These are phyloP conservation scores for Scedosporium apiospermum DNA, from an alignment of 2,329 filamentous ascomycete genomes.

Conservation along the genomic window DNA sequence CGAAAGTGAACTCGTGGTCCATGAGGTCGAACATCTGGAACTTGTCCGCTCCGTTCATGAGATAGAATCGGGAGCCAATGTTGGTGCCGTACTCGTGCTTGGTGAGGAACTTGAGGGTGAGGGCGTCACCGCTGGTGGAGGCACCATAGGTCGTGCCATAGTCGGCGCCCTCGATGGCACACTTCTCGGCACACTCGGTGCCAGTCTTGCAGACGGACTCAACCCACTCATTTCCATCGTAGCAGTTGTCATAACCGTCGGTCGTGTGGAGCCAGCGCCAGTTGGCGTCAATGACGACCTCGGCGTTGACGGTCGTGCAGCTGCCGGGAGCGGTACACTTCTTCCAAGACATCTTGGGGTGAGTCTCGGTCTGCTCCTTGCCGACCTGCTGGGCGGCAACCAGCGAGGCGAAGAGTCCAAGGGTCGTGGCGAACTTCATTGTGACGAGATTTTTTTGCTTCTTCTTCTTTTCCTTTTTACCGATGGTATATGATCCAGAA, in stretches of 20 bases:
- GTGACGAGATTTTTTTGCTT: not conserved
- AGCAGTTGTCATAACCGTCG: conserved; percentile 34
- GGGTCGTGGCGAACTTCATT: conserved; percentile 3
- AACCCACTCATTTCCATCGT: conserved; percentile 30
- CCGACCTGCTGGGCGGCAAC: conserved; percentile 32
- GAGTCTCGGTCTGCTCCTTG: conserved; percentile 25
- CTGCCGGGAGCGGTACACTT: conserved; percentile 30
- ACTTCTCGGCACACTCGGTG: conserved; percentile 31
- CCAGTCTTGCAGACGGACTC: conserved; percentile 25
- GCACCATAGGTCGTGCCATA: conserved; percentile 36
- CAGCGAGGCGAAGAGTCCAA: conserved; percentile 15
- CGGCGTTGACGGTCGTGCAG: conserved; percentile 30
- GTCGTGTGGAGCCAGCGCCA: conserved; percentile 44
- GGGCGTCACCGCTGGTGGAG: conserved; percentile 30
- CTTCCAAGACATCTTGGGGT: conserved; percentile 31
- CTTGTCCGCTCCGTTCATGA: conserved; percentile 42
- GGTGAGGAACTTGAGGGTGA: conserved; percentile 42
- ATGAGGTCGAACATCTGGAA: conserved; percentile 53
- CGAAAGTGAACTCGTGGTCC: conserved; percentile 56
- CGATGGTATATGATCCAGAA: not conserved
- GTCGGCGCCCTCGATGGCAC: conserved; percentile 35
- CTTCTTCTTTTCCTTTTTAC: not conserved
- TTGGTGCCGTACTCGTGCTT: conserved; percentile 32
- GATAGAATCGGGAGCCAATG: conserved; percentile 42
- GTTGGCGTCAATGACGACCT: conserved; percentile 40